These are phyloP conservation scores for Ulmus americana DNA, from an alignment of 331 rosid species.

Conservation along the genomic window DNA sequence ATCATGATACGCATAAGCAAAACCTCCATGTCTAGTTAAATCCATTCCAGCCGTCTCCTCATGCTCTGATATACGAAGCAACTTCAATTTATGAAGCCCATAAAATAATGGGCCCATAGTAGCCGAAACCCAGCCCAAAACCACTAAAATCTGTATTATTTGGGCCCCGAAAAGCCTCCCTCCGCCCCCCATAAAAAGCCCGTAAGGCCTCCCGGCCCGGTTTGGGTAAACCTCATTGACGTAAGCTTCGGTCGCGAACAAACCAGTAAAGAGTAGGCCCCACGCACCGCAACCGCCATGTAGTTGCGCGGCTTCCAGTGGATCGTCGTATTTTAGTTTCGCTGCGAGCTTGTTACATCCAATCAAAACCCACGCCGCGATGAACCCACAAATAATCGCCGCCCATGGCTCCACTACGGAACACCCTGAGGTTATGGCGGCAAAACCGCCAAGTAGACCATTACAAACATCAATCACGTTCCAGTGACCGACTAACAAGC, in stretches of 20 bases:
- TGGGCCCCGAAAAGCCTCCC: constrained; percentile 60
- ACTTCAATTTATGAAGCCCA: constrained; percentile 37
- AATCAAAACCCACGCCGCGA: constrained; percentile 66
- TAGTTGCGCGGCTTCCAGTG: constrained; percentile 70
- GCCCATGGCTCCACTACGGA: constrained; percentile 85
- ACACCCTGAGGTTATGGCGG: constrained; percentile 67
- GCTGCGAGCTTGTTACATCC: constrained; percentile 49
- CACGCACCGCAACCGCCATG: constrained; percentile 87
- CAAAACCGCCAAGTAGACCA: constrained; percentile 71
- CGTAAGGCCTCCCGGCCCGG: constrained; percentile 35
- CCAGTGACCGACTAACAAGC: constrained; percentile 71
- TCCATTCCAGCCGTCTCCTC: constrained; percentile 79
- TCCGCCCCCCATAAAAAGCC: constrained; percentile 69
- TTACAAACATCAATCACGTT: constrained; percentile 68
- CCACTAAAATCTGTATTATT: constrained; percentile 41
- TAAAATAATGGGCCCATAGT: constrained; percentile 73
- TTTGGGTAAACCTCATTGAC: constrained; percentile 43
- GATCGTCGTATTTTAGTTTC: constrained; percentile 53
- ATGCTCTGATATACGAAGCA: constrained; percentile 46
- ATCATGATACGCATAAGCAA: constrained; percentile 63
- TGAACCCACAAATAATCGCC: constrained; percentile 63
- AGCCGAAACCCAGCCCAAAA: constrained; percentile 62
- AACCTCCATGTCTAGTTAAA: constrained; percentile 70
- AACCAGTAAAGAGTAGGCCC: constrained; percentile 67
- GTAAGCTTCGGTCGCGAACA: constrained; percentile 46